Conservation (phyloP, 768 basidiomycete genomes). For the Suillus alpinus region DNA sequence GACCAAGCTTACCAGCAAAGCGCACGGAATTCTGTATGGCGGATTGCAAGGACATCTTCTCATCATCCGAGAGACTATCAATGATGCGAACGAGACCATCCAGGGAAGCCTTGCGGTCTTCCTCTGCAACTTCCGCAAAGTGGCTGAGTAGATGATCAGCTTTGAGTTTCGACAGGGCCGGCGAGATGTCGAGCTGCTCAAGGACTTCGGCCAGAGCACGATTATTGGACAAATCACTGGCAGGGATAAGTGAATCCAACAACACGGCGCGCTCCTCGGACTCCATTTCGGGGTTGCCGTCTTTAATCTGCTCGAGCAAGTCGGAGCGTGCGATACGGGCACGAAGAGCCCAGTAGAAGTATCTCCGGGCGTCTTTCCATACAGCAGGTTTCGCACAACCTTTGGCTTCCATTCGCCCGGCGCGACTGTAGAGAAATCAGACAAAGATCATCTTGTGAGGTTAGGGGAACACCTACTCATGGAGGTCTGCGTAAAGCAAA, state of each 20-base stretch:
- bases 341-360: slow-evolving; percentile 93
- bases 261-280: slow-evolving; percentile 65
- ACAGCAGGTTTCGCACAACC: slow-evolving; percentile 83
- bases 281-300: slow-evolving; percentile 69
- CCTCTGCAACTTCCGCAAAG: slow-evolving; percentile 65
- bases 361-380: slow-evolving; percentile 87
- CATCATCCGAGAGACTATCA: slow-evolving; percentile 72
- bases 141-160: slow-evolving; percentile 66
- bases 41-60: slow-evolving; percentile 56
- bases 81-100: slow-evolving; percentile 71
- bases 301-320: slow-evolving; percentile 60
- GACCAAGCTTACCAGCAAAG: slow-evolving; percentile 51
- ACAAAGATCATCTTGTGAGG: slow-evolving; percentile 2
- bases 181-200: slow-evolving; percentile 67
- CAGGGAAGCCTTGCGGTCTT: slow-evolving; percentile 75
- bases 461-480: slow-evolving; percentile 63
- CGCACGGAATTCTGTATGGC: slow-evolving; percentile 59
- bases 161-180: slow-evolving; percentile 61
- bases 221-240: slow-evolving; percentile 51
- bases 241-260: slow-evolving; percentile 57
- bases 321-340: slow-evolving; percentile 71
- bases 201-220: slow-evolving; percentile 60
- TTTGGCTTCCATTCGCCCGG: slow-evolving; percentile 97
- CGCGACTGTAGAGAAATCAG: slow-evolving; percentile 55
- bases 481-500: slow-evolving; percentile 91